A percentile compares a stretch with the other conserved stretches of the same genome.
Conservation (phyloP, 306 rosid species). For the Prunus armeniaca region DNA sequence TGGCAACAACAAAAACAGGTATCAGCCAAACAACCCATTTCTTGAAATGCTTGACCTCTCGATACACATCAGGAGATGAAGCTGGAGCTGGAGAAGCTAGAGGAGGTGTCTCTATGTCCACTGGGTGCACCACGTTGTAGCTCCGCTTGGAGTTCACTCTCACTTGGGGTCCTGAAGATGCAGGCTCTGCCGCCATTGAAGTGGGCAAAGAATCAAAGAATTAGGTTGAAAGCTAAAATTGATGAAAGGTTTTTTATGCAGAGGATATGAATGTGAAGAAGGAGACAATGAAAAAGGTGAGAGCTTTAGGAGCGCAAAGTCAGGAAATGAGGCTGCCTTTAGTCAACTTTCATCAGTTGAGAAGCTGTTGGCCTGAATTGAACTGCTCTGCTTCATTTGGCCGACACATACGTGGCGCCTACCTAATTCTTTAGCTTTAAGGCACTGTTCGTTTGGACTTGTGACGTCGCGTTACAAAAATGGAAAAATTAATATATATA, state of each 20-base stretch:
- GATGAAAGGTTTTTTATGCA: background rate
- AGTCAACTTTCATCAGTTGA: slow-evolving; percentile 4
- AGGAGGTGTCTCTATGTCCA: slow-evolving; percentile 32
- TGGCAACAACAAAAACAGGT: slow-evolving; percentile 63
- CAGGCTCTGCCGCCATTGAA: slow-evolving; percentile 43
- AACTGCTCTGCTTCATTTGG: background rate
- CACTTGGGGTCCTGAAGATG: slow-evolving; percentile 31
- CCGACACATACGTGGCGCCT: background rate
- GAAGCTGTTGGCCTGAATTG: background rate
- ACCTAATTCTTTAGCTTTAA: background rate
- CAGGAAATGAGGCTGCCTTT: background rate
- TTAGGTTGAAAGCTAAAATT: background rate
- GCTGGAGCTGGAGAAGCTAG: slow-evolving; percentile 27
- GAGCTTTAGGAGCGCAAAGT: background rate
- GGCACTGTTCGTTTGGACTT: background rate
- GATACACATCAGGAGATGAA: background rate
- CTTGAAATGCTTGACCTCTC: slow-evolving; percentile 57
- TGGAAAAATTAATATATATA: too few species aligned
- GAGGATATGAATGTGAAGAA: background rate
- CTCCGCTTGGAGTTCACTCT: slow-evolving; percentile 42
- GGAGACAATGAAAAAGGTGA: background rate
- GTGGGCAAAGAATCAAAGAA: background rate
- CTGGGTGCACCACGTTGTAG: slow-evolving; percentile 53
- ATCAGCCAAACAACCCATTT: slow-evolving; percentile 80
- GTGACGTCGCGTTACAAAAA: background rate